Evolutionary conservation across 352 stramenopile species (phyloP), one percentile per base, ranked within the genome.

Genomic region (Blastocystis sp.): DNA sequence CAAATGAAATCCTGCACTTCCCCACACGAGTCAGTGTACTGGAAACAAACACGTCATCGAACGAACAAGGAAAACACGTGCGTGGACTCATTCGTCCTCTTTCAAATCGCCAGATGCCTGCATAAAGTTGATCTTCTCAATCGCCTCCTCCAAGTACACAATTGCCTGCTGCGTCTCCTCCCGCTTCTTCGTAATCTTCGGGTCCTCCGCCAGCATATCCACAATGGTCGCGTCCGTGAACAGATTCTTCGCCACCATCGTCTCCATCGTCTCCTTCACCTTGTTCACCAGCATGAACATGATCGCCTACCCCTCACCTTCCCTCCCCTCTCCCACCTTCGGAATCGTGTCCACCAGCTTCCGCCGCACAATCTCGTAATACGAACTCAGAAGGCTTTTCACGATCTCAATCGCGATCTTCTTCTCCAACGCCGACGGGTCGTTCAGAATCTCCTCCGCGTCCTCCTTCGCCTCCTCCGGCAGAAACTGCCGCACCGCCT

Each of bases 181-280:
- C 18, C 49, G 8, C 49, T 59, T 59, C 49, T 59, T 59, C 7
- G 49, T 59, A 18, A 51, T 51, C 18, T 18, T 18, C 21, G 56
- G 56, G 27, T 65, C 56, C 56, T 65, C 56, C 29, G 56, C 56
- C 56, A 65, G 56, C 56, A 65, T 65, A 14, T 65, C 56, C 56
- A 65, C 56, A 24, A 59, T 59, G 16, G 49, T 32, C 49, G 49
- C 49, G 49, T 59, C 49, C 6, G n/a, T 59, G 49, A 59, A 59
- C 49, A 59, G 18, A 8, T 59, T 24, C 49, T 59, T 16, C 6
- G 29, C 29, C 7, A 59, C 49, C 49, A 24, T 59, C 49, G 49
- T 24, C 6, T 59, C 29, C 6, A 59, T 59, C 16, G 16, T 21
- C 49, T 59, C 49, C 49, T 59, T 59, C 49, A 59, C 49, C 49